Base-by-base conservation (phyloP, 257 asterid genomes). In the Ligustrum vulgare region DNA sequence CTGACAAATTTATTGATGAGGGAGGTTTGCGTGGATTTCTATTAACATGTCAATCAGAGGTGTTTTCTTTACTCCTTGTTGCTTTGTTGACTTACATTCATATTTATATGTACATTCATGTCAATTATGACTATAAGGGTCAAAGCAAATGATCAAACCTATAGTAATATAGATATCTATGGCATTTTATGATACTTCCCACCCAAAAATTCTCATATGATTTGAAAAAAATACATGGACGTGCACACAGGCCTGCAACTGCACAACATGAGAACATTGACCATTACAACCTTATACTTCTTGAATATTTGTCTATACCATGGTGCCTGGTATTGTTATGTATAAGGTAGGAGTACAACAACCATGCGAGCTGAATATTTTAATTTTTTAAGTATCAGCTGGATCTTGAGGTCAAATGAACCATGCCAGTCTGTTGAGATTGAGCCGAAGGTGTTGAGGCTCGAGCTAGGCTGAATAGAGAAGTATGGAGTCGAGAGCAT, bases 1-100 rank as follows among this genome's bases (percentile, higher is more conserved):
- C 92, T 9, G 84, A 87, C 75, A 82, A 84, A 56, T 84, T 91
- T 81, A 84, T 89, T 33, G 72, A 93, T 20, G 82, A 88, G 83
- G 67, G 70, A 56, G 88, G 92, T 23, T 86, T 95, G 80, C 97
- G 82, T 47, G 82, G 70, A 79, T 95, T 93, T 80, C 82, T 95
- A 77, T 77, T 86, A 67, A 86, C 96, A 66, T 91, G 98, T 72
- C 98, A 95, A 73, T 84, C 96, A 20, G 74, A 91, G 99, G 99
- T 95, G 73, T 77, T 80, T 62, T 12, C 43, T 33, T 58, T 78
- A 80, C 82, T 87, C 69, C 80, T 81, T 78, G 77, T 2, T 28
- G 69, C 75, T 58, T 72, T 69, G 33, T 64, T 85, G 77, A 5
- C 62, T 22, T 68, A 62, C 20, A 22, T 9, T 45, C 70, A 32